Evolutionary conservation across 31 red algal species (phyloP), one percentile per base, ranked within the genome.

Genomic region (Odonthalia washingtoniensis): DNA sequence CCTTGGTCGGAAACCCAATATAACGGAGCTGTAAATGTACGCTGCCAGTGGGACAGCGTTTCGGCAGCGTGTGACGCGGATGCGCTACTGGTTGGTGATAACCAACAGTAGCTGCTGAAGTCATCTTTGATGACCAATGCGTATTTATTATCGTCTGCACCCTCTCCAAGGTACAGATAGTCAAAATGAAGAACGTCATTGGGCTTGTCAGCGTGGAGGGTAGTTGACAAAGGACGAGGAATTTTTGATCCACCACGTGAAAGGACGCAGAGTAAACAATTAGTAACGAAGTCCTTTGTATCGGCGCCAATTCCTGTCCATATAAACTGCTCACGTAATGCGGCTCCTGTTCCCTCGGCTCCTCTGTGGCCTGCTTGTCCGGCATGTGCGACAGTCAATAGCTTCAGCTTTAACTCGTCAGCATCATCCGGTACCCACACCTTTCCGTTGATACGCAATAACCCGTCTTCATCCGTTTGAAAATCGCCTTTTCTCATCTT

Each of bases 351-450:
- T 2, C 67, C 24, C 14, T 85, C 69, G 2, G 40, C 3, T n/a
- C 82, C 85, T 16, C 85, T 72, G 49, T 88, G 85, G 2, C 85
- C 85, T 34, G 85, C 85, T 26, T 36, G 30, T 4, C 85, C 85
- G 3, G 85, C 85, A 40, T 88, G 85, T 24, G 85, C 73, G 49
- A 88, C 60, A 5, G 85, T 88, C 4, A 88, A 49, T 3, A 78
- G 74, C 9, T 70, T 72, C 2, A 77, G 30, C 73, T 79, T 85
- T 65, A 57, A 21, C 49, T 9, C 49, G 21, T 57, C 49, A 21
- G 9, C 21, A 9, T 9, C 49, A 14, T 9, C 21, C 9, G 49
- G 49, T 57, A 57, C 49, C 49, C 49, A 57, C 49, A 21, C 21
- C 49, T 57, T 57, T 14, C 49, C 49, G 49, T 57, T 57, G 12